Conservation (phyloP, 2,329 filamentous ascomycete genomes). For the Diplodia seriata region DNA sequence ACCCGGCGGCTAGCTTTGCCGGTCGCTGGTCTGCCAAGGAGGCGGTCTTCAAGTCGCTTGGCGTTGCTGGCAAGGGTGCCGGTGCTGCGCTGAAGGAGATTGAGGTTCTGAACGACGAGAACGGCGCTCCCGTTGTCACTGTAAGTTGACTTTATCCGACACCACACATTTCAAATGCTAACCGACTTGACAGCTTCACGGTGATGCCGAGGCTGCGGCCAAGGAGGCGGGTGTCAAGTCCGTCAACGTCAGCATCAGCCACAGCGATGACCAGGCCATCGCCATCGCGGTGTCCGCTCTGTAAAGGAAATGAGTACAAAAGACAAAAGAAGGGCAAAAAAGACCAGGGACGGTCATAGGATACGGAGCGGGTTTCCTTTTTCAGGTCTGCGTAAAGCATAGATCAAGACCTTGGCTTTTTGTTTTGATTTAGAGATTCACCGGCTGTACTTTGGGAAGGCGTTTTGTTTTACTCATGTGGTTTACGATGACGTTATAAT, state of each 20-base stretch:
- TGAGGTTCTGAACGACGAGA: conserved; percentile 83
- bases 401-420: conserved; percentile 17
- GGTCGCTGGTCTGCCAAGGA: conserved; percentile 98
- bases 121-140: conserved; percentile 81
- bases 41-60: conserved; percentile 96
- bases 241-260: conserved; percentile 92
- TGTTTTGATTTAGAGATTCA: conserved; percentile 21
- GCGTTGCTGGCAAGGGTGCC: conserved; percentile 83
- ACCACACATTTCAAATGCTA: conserved; percentile 21
- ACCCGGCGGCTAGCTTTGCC: conserved; percentile 87
- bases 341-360: conserved; percentile 17
- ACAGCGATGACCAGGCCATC: conserved; percentile 92
- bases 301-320: conserved; percentile 49
- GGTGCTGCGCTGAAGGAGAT: conserved; percentile 93
- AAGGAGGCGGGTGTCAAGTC: conserved; percentile 85
- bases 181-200: conserved; percentile 71
- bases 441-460: conserved; percentile 17
- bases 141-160: conserved; percentile 64
- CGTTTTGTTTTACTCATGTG: conserved; percentile 7
- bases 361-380: not conserved
- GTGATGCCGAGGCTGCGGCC: conserved; percentile 82
- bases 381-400: conserved; percentile 21
- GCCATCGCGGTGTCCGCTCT: conserved; percentile 89
- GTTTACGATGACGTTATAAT: conserved; percentile 23
- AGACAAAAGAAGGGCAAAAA: conserved; percentile 10